Conservation (phyloP, 129 eudicot genomes). For the Flaveria linearis region DNA sequence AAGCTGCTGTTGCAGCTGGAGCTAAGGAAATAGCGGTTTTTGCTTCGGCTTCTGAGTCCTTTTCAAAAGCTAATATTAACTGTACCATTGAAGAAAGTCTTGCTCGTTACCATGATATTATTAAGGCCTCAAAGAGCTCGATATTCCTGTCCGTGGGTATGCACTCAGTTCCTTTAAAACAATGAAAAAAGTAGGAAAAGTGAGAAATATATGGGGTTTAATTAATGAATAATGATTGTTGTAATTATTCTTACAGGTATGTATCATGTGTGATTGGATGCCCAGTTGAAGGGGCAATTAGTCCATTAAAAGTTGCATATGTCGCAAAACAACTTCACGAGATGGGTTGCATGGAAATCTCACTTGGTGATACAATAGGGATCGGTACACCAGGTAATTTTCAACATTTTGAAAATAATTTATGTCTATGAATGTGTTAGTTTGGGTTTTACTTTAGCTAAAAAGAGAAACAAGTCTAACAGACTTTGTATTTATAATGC, state of each 20-base stretch:
- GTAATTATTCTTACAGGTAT: constrained; percentile 47
- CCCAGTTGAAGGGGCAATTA: constrained; percentile 81
- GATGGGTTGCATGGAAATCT: constrained; percentile 93
- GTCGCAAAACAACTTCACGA: constrained; percentile 85
- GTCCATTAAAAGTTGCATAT: constrained; percentile 84
- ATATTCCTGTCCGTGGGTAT: constrained; percentile 90
- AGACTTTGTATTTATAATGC: not conserved
- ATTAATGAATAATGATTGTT: not conserved
- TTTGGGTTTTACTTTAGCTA: not conserved
- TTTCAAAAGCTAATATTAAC: constrained; percentile 83
- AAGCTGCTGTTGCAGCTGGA: constrained; percentile 96
- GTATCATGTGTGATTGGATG: constrained; percentile 93
- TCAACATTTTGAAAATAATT: not conserved
- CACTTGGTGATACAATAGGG: constrained; percentile 91
- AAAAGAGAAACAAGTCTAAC: not conserved
- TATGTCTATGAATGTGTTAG: not conserved
- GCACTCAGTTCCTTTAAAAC: constrained; percentile 22
- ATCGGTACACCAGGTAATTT: constrained; percentile 86
- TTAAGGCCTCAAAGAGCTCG: constrained; percentile 64
- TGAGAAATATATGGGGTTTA: not conserved
- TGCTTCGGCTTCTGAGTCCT: constrained; percentile 98
- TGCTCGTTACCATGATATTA: constrained; percentile 71
- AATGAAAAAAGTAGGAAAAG: not conserved
- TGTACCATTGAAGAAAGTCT: constrained; percentile 90
- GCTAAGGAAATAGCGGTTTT: constrained; percentile 93